Base-by-base conservation (phyloP, 768 basidiomycete species). In the Leccinum imitatum region DNA sequence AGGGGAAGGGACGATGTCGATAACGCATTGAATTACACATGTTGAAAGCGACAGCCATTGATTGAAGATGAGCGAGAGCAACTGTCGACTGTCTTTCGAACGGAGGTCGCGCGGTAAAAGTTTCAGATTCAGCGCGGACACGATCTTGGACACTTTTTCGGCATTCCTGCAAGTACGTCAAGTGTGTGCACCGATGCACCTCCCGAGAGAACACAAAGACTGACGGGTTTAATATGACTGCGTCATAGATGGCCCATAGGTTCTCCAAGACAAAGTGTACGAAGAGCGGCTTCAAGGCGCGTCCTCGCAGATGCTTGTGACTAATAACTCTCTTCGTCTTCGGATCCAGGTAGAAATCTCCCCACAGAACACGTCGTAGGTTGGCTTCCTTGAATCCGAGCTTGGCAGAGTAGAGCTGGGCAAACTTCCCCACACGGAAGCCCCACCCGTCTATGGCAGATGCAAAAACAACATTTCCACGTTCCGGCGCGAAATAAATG, bases 381-480 rank as follows among this genome's bases (percentile, higher is more conserved):
- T 91, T 95, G 6, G 79, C 79, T 75, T 98, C 96, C 71, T 91
- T 90, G 68, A 98, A 89, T 27, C 92, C 91, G 13, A 99, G 82
- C 73, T 96, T 98, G 41, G 84, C 80, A 0, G 92, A 90, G 73
- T 95, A 98, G 9, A 98, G 78, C 70, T 95, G 87, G 0, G 97
- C 94, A 68, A 99, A 99, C 70, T 93, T 93, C 50, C 89, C 87
- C 8, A 98, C 81, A 48, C 96, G 84, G 77, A 99, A 99, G 0
- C 95, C 97, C 96, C 96, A 98, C 4, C 96, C 95, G 64, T 98
- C 94, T 58, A 98, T 85, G 4, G 96, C 97, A 31, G 91, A 94
- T 0, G 95, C 91, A 70, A 99, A 99, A 33, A 98, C 82, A 48
- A 99, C 97, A 70, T 98, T 98, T 19, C 97, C 97, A 54, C 85